Evolutionary conservation across 139 green algal species (phyloP).

Genomic region (Volvox reticuliferus): DNA sequence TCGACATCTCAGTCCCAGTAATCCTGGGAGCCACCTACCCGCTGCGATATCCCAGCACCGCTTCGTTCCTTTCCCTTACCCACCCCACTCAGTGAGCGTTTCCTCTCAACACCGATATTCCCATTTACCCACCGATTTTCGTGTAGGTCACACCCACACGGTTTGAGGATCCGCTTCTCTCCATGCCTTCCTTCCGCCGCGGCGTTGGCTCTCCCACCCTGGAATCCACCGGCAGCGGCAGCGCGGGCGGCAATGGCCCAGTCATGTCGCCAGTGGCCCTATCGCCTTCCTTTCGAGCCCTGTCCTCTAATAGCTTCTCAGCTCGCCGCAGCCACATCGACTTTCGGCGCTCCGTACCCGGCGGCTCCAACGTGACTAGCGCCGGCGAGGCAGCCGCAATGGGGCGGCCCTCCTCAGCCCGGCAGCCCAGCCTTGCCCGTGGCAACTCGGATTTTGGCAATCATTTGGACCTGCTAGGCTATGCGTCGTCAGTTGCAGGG

Average conservation of each 20-base stretch:
- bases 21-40: too few relatives aligned
- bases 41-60: too few relatives aligned
- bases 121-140: neutral
- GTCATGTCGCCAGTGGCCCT: neutral
- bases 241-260: neutral
- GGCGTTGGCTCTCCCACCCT: neutral
- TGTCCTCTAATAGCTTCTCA: slow-evolving; percentile 26
- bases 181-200: slow-evolving; percentile 20
- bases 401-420: neutral
- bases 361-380: neutral
- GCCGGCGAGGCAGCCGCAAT: neutral
- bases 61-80: too few relatives aligned
- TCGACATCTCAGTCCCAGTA: too few relatives aligned
- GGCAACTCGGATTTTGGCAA: neutral
- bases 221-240: neutral
- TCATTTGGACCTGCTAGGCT: neutral
- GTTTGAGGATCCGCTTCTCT: slow-evolving; percentile 18
- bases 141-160: neutral
- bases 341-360: slow-evolving; percentile 13
- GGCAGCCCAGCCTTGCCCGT: neutral
- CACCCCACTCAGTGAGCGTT: too few relatives aligned
- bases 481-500: neutral
- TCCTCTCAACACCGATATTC: too few relatives aligned
- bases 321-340: slow-evolving; percentile 9
- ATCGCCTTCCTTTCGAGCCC: neutral